Conservation (phyloP, 176 grass and related monocot species). For the Dactylis glomerata region DNA sequence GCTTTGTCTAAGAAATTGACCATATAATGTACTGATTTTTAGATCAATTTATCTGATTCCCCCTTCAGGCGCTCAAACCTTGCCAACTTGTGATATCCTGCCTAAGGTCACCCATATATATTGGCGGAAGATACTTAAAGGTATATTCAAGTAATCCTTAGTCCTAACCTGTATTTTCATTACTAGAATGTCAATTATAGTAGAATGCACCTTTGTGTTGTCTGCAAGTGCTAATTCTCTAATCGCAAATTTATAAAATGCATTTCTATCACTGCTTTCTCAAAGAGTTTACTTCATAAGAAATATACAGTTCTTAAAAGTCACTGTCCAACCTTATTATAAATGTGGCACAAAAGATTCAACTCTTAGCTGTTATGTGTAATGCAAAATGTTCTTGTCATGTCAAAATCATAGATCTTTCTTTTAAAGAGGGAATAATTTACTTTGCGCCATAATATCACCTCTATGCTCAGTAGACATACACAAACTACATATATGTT, state of each 20-base stretch:
- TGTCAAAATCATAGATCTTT: neutral
- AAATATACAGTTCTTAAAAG: neutral
- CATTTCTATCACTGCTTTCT: neutral
- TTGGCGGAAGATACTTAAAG: slow-evolving; percentile 94
- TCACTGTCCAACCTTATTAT: neutral
- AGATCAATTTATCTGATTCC: slow-evolving; percentile 24
- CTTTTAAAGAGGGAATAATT: neutral
- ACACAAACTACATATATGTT: neutral
- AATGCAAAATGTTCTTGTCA: neutral
- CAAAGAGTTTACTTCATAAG: neutral
- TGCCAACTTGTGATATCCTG: slow-evolving; percentile 67
- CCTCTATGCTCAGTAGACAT: neutral
- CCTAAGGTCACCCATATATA: slow-evolving; percentile 65
- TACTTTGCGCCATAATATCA: neutral
- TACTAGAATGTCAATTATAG: neutral
- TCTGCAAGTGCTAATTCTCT: neutral
- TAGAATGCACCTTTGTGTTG: neutral
- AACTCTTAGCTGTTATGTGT: neutral
- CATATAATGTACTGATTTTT: slow-evolving; percentile 19
- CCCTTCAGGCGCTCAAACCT: slow-evolving; percentile 52
- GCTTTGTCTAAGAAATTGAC: neutral
- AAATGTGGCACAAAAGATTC: neutral
- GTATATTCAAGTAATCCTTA: slow-evolving; percentile 36
- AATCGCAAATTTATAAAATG: neutral
- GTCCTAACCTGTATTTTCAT: neutral